These are phyloP conservation scores for Fraxinus ornus DNA, from an alignment of 305 asterid species.

Conservation along the genomic window DNA sequence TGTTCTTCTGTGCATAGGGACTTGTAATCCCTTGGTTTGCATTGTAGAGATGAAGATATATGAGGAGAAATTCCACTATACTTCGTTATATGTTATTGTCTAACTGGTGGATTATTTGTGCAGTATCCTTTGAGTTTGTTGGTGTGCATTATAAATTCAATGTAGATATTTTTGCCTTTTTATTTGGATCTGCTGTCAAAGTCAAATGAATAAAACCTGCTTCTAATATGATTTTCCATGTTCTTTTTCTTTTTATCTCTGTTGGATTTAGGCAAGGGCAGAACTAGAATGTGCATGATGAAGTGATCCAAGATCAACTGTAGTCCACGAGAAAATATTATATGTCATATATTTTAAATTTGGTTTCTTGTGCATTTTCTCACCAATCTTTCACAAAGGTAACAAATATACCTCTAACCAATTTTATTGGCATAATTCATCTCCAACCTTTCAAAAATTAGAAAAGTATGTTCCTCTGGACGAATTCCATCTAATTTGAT, in stretches of 20 bases:
- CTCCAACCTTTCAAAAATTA: neutral
- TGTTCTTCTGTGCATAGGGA: slow-evolving; percentile 74
- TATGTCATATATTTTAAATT: neutral
- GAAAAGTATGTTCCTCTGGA: neutral
- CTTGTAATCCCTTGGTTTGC: slow-evolving; percentile 27
- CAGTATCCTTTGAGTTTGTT: neutral
- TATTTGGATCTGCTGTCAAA: neutral
- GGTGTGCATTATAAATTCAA: neutral
- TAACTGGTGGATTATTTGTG: neutral
- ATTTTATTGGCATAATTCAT: neutral
- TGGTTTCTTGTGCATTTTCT: neutral
- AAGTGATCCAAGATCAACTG: neutral
- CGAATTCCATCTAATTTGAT: neutral
- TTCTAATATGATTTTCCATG: neutral
- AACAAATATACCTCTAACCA: neutral
- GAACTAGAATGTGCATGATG: neutral
- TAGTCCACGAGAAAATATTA: neutral
- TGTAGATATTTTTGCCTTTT: neutral
- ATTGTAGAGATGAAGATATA: neutral
- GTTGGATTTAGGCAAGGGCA: neutral
- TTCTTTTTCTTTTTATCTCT: neutral
- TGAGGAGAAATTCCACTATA: neutral
- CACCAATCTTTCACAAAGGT: neutral
- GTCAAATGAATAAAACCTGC: neutral
- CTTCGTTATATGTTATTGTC: neutral